These are phyloP conservation scores for Vaccinium macrocarpon DNA, from an alignment of 148 eudicot species.

Conservation along the genomic window DNA sequence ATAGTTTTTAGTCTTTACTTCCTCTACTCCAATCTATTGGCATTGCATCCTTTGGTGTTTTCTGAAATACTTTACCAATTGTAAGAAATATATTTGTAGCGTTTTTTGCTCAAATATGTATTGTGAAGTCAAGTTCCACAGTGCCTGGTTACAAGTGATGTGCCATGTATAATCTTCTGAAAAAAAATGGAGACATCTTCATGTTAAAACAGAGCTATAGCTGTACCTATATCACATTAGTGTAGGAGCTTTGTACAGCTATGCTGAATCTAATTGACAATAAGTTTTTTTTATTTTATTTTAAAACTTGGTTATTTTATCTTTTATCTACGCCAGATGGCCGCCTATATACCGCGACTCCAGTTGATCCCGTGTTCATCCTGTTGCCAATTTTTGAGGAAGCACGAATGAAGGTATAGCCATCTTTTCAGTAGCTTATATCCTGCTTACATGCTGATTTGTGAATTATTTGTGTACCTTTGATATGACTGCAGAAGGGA, in stretches of 20 bases:
- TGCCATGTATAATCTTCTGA: neutral
- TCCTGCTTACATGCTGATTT: neutral
- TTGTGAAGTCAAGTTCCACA: neutral
- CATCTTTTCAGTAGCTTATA: neutral
- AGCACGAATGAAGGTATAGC: slow-evolving; percentile 87
- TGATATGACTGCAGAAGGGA: slow-evolving; percentile 58
- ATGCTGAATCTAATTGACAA: neutral
- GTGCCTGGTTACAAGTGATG: neutral
- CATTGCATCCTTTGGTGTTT: neutral
- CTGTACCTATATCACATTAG: neutral
- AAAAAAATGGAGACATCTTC: neutral
- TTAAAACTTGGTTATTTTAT: neutral
- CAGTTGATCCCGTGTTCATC: slow-evolving; percentile 87
- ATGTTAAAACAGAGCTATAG: neutral
- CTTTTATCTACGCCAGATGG: slow-evolving; percentile 50
- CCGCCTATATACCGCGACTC: slow-evolving; percentile 79
- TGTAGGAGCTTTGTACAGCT: neutral
- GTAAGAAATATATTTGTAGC: neutral
- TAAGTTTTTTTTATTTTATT: neutral
- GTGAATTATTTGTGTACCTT: neutral
- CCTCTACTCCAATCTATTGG: neutral
- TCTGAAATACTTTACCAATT: neutral
- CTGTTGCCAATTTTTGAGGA: slow-evolving; percentile 84
- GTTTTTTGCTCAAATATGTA: neutral
- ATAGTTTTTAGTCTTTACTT: neutral